These are phyloP conservation scores for Rhynchospora tenuis DNA, from an alignment of 176 grass and related monocot genomes.

Conservation along the genomic window DNA sequence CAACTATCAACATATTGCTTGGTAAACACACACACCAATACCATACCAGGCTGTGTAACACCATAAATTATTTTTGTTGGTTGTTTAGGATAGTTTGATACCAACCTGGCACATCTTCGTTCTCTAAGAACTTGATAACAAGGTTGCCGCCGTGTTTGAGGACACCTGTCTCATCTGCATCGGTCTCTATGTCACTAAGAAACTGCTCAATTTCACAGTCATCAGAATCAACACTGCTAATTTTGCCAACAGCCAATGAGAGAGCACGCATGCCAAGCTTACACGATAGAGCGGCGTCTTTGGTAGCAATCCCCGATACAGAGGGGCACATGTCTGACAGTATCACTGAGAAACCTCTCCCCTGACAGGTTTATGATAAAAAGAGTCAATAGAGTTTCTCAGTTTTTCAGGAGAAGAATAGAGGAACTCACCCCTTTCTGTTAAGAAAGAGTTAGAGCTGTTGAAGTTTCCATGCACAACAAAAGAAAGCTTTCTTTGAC, in stretches of 20 bases:
- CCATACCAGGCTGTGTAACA: not conserved
- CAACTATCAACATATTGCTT: not conserved
- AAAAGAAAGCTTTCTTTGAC: not conserved
- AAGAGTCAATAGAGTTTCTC: not conserved
- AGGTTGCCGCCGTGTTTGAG: constrained; percentile 61
- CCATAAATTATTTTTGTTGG: not conserved
- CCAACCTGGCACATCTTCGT: constrained; percentile 17
- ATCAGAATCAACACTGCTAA: constrained; percentile 29
- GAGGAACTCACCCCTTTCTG: not conserved
- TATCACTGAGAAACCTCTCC: constrained; percentile 73
- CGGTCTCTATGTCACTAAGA: constrained; percentile 36
- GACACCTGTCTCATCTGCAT: constrained; percentile 59
- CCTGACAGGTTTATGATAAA: constrained; percentile 30
- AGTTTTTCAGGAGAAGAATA: not conserved
- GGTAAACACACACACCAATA: not conserved
- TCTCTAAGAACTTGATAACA: constrained; percentile 49
- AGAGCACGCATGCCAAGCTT: constrained; percentile 57
- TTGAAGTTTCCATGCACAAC: not conserved
- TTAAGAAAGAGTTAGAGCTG: not conserved
- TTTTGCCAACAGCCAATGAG: constrained; percentile 71
- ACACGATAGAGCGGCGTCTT: constrained; percentile 80
- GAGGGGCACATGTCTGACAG: constrained; percentile 88
- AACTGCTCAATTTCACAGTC: constrained; percentile 34
- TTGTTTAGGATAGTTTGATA: not conserved
- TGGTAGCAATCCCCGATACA: constrained; percentile 84